Evolutionary conservation across 2,329 filamentous ascomycete genomes (phyloP).

Genomic region (Arthrobotrys pseudoclavata): DNA sequence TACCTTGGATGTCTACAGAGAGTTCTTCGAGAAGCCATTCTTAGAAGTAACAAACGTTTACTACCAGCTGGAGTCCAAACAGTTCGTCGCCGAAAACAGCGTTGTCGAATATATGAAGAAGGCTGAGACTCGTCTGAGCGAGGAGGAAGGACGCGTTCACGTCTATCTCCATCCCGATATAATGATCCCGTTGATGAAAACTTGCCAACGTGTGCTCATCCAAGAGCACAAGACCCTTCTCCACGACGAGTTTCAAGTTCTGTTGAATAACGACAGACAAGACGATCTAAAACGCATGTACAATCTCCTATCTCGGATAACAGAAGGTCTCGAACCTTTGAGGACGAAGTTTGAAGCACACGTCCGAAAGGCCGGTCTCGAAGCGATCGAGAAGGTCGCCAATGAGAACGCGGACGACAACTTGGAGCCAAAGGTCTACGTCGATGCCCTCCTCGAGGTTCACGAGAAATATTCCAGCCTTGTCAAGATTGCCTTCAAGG

Average conservation of each 20-base stretch:
- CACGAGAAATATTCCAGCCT: conserved; percentile 93
- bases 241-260: conserved; percentile 92
- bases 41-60: conserved; percentile 85
- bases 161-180: conserved; percentile 95
- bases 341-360: conserved; percentile 90
- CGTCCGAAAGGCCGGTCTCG: conserved; percentile 87
- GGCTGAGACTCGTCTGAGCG: conserved; percentile 86
- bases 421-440: conserved; percentile 95
- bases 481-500: conserved; percentile 91
- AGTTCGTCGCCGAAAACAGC: conserved; percentile 95
- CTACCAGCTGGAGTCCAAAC: conserved; percentile 91
- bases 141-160: conserved; percentile 93
- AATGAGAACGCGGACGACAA: conserved; percentile 80
- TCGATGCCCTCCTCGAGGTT: conserved; percentile 92
- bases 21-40: conserved; percentile 93
- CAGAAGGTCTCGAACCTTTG: conserved; percentile 90
- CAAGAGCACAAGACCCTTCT: conserved; percentile 87
- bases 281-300: conserved; percentile 98
- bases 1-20: conserved; percentile 93
- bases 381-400: conserved; percentile 90
- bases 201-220: conserved; percentile 90
- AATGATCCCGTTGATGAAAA: conserved; percentile 82
- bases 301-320: conserved; percentile 86
- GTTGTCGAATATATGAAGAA: conserved; percentile 99
- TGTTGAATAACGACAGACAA: conserved; percentile 93